A percentile compares a stretch with the other conserved stretches of the same genome.
Conservation (phyloP, 108 stramenopile species). For the Poteriospumella lacustris region DNA sequence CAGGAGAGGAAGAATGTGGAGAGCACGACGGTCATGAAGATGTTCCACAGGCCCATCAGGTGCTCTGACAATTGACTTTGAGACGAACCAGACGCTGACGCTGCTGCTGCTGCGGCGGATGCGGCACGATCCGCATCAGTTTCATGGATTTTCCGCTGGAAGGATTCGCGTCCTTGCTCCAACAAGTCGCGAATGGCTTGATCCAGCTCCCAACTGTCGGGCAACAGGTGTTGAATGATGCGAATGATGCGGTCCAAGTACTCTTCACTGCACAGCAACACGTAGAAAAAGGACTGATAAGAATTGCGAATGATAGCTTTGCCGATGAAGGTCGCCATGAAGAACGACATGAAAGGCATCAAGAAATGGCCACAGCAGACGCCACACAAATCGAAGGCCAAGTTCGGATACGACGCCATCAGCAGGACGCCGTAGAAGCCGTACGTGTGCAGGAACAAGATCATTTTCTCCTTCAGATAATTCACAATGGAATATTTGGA, state of each 20-base stretch:
- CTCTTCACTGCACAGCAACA: slow-evolving; percentile 16
- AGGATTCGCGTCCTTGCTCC: neutral
- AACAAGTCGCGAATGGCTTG: neutral
- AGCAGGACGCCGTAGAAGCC: slow-evolving; percentile 55
- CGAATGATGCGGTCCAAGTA: neutral
- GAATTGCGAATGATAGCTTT: slow-evolving; percentile 41
- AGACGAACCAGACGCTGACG: no score
- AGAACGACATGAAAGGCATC: slow-evolving; percentile 57
- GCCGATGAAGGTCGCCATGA: slow-evolving; percentile 53
- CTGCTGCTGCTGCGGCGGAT: neutral
- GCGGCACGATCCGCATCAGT: neutral
- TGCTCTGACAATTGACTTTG: no score
- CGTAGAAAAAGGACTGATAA: slow-evolving; percentile 17
- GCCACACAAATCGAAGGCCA: slow-evolving; percentile 59
- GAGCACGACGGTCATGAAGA: neutral
- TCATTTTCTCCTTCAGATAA: slow-evolving; percentile 34
- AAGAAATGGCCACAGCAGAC: slow-evolving; percentile 52
- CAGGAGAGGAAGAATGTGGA: neutral
- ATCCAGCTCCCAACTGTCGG: slow-evolving; percentile 14
- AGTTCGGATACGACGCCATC: slow-evolving; percentile 52
- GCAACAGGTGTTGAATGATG: neutral
- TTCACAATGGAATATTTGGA: slow-evolving; percentile 29
- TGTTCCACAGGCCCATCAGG: slow-evolving; percentile 6
- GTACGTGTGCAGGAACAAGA: slow-evolving; percentile 35
- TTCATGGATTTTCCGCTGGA: neutral